Evolutionary conservation across 2,329 filamentous ascomycete species (phyloP), one percentile per base, ranked within the genome.

Genomic region (Akanthomyces lecanii): DNA sequence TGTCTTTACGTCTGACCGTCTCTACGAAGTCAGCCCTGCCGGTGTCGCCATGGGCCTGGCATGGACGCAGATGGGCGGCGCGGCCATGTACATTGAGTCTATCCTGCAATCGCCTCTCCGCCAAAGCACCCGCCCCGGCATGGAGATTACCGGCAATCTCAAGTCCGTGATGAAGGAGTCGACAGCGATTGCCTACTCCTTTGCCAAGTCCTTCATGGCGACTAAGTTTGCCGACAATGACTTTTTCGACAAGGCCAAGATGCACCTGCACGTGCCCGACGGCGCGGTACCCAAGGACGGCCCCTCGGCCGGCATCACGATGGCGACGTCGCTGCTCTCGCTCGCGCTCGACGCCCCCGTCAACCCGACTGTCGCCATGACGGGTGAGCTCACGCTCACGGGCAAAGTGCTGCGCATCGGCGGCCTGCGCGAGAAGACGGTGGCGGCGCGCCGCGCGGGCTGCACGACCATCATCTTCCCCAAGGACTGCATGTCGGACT

Each of bases 81-180:
- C 95, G 5, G 95, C 95, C 58, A 88, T 99, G 74, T 99, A 99
- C 76, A 91, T 99, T 63, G 95, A 99, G 77, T 96, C 93, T 1
- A 98, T 99, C 66, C 80, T 99, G 58, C 93, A 99, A 74, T 90
- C 88, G 65, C 86, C 90, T 0, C 83, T 98, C 54, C 86, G 86
- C 12, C 82, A 88, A 33, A 83, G 84, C 63, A 94, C 91, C 30
- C 84, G 89, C 21, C 89, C 94, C 7, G 86, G 89, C 21, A 81
- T 99, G 50, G 91, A 97, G 72, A 92, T 93, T 65, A 99, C 95
- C 0, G 95, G 95, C 64, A 98, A 98, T 73, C 83, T 99, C 55
- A 95, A 97, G 79, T 86, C 86, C 18, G 95, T 99, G 45, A 99
- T 99, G 96, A 98, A 97, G 78, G 95, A 99, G 78, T 97, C 93